Percentiles rank a stretch among this genome's conserved stretches.
Evolutionary conservation across 2,329 filamentous ascomycete genomes (phyloP).

Genomic region (Trichoderma asperellum): DNA sequence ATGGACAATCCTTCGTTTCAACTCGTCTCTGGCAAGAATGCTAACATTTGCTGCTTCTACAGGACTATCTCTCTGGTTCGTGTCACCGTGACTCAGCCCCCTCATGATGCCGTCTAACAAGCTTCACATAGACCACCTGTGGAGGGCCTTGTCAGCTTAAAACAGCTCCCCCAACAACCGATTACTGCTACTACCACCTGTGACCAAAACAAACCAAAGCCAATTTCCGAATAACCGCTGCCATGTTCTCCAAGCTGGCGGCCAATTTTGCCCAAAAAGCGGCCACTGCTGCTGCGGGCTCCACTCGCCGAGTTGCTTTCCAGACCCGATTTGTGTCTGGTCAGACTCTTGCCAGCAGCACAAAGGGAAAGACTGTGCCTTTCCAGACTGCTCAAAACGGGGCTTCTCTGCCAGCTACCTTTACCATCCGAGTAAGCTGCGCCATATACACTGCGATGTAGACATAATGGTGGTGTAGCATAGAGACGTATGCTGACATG

Average conservation of each 20-base stretch:
- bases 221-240: slow-evolving; percentile 34
- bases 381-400: slow-evolving; percentile 64
- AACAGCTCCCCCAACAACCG: slow-evolving; percentile 22
- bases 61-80: slow-evolving; percentile 80
- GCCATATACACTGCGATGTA: not conserved
- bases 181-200: slow-evolving; percentile 7
- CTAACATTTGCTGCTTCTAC: slow-evolving; percentile 30
- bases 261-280: slow-evolving; percentile 57
- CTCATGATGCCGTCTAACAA: slow-evolving; percentile 32
- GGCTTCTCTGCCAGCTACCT: slow-evolving; percentile 68
- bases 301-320: slow-evolving; percentile 47
- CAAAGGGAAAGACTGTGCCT: slow-evolving; percentile 71
- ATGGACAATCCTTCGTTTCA: not conserved
- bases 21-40: not conserved
- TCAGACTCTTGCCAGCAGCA: slow-evolving; percentile 62
- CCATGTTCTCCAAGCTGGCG: slow-evolving; percentile 65
- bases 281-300: slow-evolving; percentile 49
- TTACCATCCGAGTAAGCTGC: slow-evolving; percentile 81
- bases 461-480: not conserved
- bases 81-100: slow-evolving; percentile 49
- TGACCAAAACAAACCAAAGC: not conserved
- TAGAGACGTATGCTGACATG: slow-evolving; percentile 4
- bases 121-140: slow-evolving; percentile 46
- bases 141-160: slow-evolving; percentile 46
- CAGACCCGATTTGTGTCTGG: slow-evolving; percentile 44